Evolutionary conservation across 2,329 filamentous ascomycete species (phyloP), one percentile per base, ranked within the genome.

Genomic region (Aureobasidium sp.): DNA sequence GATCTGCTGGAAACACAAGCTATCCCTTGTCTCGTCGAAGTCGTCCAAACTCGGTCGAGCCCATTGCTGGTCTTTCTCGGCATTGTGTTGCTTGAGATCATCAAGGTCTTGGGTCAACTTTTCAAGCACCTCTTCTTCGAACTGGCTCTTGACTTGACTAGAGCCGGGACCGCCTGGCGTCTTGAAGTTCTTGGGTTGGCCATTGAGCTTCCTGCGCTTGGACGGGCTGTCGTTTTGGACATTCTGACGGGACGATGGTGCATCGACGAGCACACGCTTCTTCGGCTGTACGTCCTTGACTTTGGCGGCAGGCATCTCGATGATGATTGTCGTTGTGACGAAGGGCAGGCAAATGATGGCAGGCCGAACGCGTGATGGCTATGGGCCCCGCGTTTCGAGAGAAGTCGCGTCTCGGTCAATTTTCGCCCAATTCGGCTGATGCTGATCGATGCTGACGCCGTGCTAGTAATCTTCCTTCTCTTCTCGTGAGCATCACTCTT

Each of bases 61-160:
- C 95, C 94, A 99, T 72, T 90, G 83, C 75, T 99, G 94, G 73
- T 97, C 93, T 74, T 87, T 95, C 72, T 99, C 94, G 2, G 89
- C 82, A 75, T 95, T 97, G 75, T 83, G 90, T 70, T 90, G 82
- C 79, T 92, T 96, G 67, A 95, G 80, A 22, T 87, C 89, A 27
- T 84, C 87, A 65, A 97, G 92, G 72, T 97, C 91, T 75, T 97
- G 93, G 65, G 91, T 94, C 75, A 99, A 84, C 79, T 96, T 96
- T 80, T 97, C 93, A 65, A 99, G 82, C 2, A 96, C 90, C 72
- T 97, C 91, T 63, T 89, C 87, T 76, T 97, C 94, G 73, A 99
- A 99, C 61, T 88, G 84, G 73, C 91, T 96, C 78, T 96, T 97
- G 17, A 84, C 84, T 74, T 92, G 90, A 68, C 84, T 92, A 1